Percentiles rank a stretch among this genome's conserved stretches.
Conservation (phyloP, 2,329 filamentous ascomycete genomes). For the Ilyonectria destructans region DNA sequence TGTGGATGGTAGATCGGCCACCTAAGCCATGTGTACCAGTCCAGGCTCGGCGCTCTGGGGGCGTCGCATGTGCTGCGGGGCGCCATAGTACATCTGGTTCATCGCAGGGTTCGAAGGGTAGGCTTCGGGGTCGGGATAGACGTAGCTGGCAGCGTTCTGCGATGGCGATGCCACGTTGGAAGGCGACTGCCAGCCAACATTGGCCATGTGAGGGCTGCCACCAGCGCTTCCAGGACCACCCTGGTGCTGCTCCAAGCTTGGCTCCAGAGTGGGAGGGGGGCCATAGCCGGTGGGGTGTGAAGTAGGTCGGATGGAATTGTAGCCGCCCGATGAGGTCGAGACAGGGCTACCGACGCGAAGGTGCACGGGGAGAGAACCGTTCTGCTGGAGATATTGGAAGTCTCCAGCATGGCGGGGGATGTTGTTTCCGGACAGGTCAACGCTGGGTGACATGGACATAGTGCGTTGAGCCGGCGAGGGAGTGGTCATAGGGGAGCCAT, state of each 20-base stretch:
- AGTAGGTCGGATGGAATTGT: slow-evolving; percentile 77
- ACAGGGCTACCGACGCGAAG: slow-evolving; percentile 83
- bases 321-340: slow-evolving; percentile 75
- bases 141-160: slow-evolving; percentile 77
- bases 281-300: slow-evolving; percentile 89
- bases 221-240: slow-evolving; percentile 78
- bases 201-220: slow-evolving; percentile 89
- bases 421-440: slow-evolving; percentile 79
- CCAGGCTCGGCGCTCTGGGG: slow-evolving; percentile 82
- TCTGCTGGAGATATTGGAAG: slow-evolving; percentile 81
- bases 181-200: slow-evolving; percentile 89
- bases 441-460: slow-evolving; percentile 84
- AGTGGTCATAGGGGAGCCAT: slow-evolving; percentile 83
- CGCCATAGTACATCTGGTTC: slow-evolving; percentile 82
- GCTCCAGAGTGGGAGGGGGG: slow-evolving; percentile 89
- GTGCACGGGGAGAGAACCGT: slow-evolving; percentile 86
- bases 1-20: slow-evolving; percentile 36
- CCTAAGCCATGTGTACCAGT: slow-evolving; percentile 60
- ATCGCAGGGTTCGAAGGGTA: slow-evolving; percentile 74
- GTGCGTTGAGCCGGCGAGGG: slow-evolving; percentile 87
- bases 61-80: slow-evolving; percentile 76
- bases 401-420: slow-evolving; percentile 78
- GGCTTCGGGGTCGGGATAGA: slow-evolving; percentile 88
- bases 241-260: slow-evolving; percentile 84
- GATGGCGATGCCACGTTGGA: slow-evolving; percentile 81